Evolutionary conservation across 2,329 filamentous ascomycete species (phyloP).

Genomic region (Fusarium phyllophilum): DNA sequence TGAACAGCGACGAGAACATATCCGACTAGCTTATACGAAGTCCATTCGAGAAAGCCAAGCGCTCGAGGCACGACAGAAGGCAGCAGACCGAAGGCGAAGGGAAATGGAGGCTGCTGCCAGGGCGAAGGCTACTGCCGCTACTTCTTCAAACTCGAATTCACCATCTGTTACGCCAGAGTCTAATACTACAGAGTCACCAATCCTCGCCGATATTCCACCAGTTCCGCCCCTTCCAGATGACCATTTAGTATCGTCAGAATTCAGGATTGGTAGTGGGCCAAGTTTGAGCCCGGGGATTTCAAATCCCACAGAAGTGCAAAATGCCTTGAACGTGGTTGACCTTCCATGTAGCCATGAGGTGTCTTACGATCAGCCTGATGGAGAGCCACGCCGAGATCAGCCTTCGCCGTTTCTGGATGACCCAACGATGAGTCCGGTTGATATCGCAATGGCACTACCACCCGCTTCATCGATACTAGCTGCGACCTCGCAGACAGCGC

Average conservation of each 20-base stretch:
- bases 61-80: slow-evolving; percentile 62
- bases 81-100: slow-evolving; percentile 62
- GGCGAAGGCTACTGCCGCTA: slow-evolving; percentile 50
- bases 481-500: slow-evolving; percentile 20
- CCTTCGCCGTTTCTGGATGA: slow-evolving; percentile 36
- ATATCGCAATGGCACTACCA: slow-evolving; percentile 39
- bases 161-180: slow-evolving; percentile 31
- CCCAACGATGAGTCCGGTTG: slow-evolving; percentile 33
- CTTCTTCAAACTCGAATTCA: slow-evolving; percentile 28
- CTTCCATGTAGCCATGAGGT: slow-evolving; percentile 14
- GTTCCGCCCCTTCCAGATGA: slow-evolving; percentile 35
- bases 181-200: slow-evolving; percentile 16
- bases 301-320: slow-evolving; percentile 21
- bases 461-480: slow-evolving; percentile 34
- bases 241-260: slow-evolving; percentile 5
- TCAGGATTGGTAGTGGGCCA: slow-evolving; percentile 1
- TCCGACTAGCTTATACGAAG: slow-evolving; percentile 86
- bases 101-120: slow-evolving; percentile 60
- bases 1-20: slow-evolving; percentile 81
- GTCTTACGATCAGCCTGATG: slow-evolving; percentile 12
- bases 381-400: slow-evolving; percentile 15
- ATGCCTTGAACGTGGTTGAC: slow-evolving; percentile 26
- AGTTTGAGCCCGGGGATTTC: not conserved
- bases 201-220: slow-evolving; percentile 34
- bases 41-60: slow-evolving; percentile 80